A percentile compares a stretch with the other conserved stretches of the same genome.
Evolutionary conservation across 2,329 filamentous ascomycete species (phyloP).

Genomic region (Phaeosphaeriaceae sp.): DNA sequence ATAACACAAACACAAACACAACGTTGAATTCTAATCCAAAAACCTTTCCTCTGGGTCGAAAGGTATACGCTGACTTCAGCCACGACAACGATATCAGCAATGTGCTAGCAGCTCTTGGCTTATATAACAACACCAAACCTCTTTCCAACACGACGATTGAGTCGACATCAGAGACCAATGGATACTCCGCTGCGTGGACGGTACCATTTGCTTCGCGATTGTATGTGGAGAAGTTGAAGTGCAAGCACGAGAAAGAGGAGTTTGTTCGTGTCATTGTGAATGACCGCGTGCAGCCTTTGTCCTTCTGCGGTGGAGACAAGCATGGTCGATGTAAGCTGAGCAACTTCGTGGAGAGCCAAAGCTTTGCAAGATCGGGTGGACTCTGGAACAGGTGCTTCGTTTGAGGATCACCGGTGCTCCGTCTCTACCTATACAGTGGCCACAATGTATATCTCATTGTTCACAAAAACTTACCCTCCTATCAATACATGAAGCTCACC

Average conservation of each 20-base stretch:
- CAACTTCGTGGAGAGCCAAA: conserved; percentile 75
- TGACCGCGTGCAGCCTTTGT: conserved; percentile 76
- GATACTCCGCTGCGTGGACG: conserved; percentile 77
- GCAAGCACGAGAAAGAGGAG: conserved; percentile 66
- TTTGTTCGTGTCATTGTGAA: conserved; percentile 82
- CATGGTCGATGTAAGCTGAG: conserved; percentile 73
- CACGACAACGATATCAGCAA: conserved; percentile 88
- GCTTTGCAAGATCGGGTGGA: conserved; percentile 75
- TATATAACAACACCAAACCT: conserved; percentile 71
- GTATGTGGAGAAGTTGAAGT: conserved; percentile 88
- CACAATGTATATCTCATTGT: no score
- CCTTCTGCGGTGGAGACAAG: conserved; percentile 72
- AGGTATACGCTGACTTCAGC: conserved; percentile 86
- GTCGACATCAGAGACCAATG: conserved; percentile 62
- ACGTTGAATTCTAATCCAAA: conserved; percentile 71
- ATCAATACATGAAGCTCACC: no score
- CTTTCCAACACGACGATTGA: conserved; percentile 55
- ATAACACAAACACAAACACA: conserved; percentile 76
- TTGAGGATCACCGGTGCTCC: conserved; percentile 3
- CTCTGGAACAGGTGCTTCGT: conserved; percentile 70
- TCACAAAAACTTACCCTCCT: no score
- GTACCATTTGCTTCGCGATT: conserved; percentile 82
- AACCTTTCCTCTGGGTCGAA: conserved; percentile 74
- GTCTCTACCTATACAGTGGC: no score
- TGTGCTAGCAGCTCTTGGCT: conserved; percentile 76